Percentiles rank a stretch among this genome's conserved stretches.
These are phyloP conservation scores for Cercophora newfieldiana DNA, from an alignment of 495 filamentous ascomycete species.

Conservation along the genomic window DNA sequence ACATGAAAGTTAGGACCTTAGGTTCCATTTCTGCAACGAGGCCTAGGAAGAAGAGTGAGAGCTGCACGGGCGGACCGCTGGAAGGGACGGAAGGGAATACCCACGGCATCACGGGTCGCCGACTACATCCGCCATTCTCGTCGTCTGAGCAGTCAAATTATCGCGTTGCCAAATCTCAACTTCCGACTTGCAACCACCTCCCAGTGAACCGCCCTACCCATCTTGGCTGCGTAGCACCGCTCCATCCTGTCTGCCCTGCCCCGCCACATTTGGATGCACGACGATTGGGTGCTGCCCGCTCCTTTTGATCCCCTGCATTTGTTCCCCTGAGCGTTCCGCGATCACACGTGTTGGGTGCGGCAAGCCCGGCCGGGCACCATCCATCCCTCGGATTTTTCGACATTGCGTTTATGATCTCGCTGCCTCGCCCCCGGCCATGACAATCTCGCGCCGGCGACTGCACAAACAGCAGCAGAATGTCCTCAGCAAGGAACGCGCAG, in stretches of 20 bases:
- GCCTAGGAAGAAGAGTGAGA: conserved; percentile 11
- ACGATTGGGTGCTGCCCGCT: conserved; percentile 9
- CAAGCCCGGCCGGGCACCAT: conserved; percentile 13
- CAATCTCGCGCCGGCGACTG: conserved; percentile 36
- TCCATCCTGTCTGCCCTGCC: not conserved
- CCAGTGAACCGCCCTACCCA: not conserved
- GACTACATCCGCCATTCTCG: not conserved
- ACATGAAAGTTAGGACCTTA: conserved; percentile 24
- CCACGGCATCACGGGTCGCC: not conserved
- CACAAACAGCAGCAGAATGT: conserved; percentile 38
- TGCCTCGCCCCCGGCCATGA: conserved; percentile 32
- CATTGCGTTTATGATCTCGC: conserved; percentile 16
- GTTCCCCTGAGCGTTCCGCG: conserved; percentile 4
- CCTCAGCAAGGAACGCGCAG: conserved; percentile 36
- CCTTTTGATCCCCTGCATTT: conserved; percentile 1
- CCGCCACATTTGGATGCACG: conserved; percentile 1
- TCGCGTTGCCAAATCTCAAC: not conserved
- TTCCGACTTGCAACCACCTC: not conserved
- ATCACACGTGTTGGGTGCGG: conserved; percentile 3
- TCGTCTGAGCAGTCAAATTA: not conserved
- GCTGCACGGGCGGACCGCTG: conserved; percentile 16
- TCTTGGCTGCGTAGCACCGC: not conserved
- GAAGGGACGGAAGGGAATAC: conserved; percentile 5
- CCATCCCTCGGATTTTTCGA: conserved; percentile 3
- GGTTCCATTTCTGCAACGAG: conserved; percentile 13